Evolutionary conservation across 1,284 basidiomycete genomes (phyloP).

Genomic region (Fomitiporia mediterranea): DNA sequence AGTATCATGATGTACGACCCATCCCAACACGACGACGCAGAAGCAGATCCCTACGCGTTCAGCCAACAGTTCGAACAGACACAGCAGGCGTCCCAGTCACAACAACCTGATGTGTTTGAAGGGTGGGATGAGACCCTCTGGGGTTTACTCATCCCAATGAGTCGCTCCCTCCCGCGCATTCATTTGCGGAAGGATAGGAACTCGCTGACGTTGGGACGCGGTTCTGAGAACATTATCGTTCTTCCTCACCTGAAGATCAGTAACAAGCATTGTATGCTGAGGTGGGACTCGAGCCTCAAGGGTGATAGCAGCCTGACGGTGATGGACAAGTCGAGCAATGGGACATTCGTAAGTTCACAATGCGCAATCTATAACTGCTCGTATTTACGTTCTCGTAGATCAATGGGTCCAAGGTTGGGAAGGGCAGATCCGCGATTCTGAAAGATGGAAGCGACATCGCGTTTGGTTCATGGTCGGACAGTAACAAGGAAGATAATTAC

Average conservation of each 20-base stretch:
- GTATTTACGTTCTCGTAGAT: constrained; percentile 47
- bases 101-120: constrained; percentile 14
- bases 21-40: neutral
- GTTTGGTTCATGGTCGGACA: constrained; percentile 56
- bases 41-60: constrained; percentile 11
- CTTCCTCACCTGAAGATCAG: constrained; percentile 69
- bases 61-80: constrained; percentile 27
- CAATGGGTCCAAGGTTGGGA: constrained; percentile 63
- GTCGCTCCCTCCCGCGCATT: constrained; percentile 42
- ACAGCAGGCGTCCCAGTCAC: constrained; percentile 28
- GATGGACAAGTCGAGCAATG: constrained; percentile 75
- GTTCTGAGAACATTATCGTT: constrained; percentile 47
- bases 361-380: too few species aligned
- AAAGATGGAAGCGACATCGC: constrained; percentile 79
- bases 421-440: constrained; percentile 52
- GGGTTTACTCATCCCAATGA: constrained; percentile 65
- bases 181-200: constrained; percentile 53
- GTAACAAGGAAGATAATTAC: constrained; percentile 52
- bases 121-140: constrained; percentile 49
- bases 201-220: constrained; percentile 51
- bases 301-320: constrained; percentile 56
- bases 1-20: constrained; percentile 4
- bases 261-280: constrained; percentile 59
- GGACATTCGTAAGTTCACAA: constrained; percentile 71
- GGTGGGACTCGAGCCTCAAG: constrained; percentile 59